A percentile compares a stretch with the other conserved stretches of the same genome.
phyloP scores from a whole-genome alignment of 371 early-diverging fungal species.

The Lichtheimia hyalospora region DNA sequence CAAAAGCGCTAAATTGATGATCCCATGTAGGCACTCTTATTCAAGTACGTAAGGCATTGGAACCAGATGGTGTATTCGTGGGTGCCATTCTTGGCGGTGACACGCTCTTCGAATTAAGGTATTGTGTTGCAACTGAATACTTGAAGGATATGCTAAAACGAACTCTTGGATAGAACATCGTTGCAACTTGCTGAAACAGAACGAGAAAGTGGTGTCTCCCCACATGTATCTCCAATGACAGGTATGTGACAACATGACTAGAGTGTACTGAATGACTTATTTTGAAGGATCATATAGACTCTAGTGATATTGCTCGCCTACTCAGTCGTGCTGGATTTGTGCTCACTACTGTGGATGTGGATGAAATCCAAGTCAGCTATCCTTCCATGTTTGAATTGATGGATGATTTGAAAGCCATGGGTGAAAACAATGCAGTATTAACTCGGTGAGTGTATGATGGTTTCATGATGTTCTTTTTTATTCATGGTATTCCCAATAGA shows the following conservation, averaged over 20 bases:
- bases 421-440: slow-evolving; percentile 92
- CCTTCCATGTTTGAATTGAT: slow-evolving; percentile 92
- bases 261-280: not conserved
- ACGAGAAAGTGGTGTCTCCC: slow-evolving; percentile 88
- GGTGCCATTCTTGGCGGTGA: slow-evolving; percentile 94
- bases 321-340: slow-evolving; percentile 85
- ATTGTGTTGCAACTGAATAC: slow-evolving; percentile 1
- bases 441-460: slow-evolving; percentile 47
- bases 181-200: slow-evolving; percentile 92
- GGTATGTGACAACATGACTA: slow-evolving; percentile 31
- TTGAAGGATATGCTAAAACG: not conserved
- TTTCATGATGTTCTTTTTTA: not conserved
- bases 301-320: slow-evolving; percentile 80
- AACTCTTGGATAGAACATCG: slow-evolving; percentile 60
- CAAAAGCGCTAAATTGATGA: not conserved
- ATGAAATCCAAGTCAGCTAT: slow-evolving; percentile 90
- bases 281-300: slow-evolving; percentile 41
- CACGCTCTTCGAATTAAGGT: slow-evolving; percentile 87
- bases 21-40: slow-evolving; percentile 64
- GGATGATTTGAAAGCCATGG: slow-evolving; percentile 90
- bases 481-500: slow-evolving; percentile 27
- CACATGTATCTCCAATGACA: slow-evolving; percentile 92
- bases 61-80: slow-evolving; percentile 91
- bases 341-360: slow-evolving; percentile 92
- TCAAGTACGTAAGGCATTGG: slow-evolving; percentile 76